Percentiles rank a stretch among this genome's conserved stretches.
Evolutionary conservation across 495 filamentous ascomycete genomes (phyloP).

Genomic region (Aspergillus affinis): DNA sequence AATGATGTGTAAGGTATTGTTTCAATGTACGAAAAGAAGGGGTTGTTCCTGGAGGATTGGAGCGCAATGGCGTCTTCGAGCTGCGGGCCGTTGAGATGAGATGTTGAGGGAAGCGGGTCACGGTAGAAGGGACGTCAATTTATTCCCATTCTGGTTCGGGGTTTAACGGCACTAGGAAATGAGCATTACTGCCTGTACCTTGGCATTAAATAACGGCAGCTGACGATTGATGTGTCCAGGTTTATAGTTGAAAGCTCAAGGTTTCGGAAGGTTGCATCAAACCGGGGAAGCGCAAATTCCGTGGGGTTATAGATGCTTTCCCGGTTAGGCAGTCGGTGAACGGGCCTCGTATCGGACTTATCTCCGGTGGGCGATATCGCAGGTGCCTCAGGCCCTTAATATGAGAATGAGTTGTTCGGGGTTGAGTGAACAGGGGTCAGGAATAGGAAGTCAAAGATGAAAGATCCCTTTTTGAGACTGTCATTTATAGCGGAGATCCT

Average conservation of each 20-base stretch:
- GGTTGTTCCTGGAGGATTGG: background rate
- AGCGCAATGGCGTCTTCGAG: background rate
- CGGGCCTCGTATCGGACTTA: constrained; percentile 20
- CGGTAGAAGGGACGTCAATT: background rate
- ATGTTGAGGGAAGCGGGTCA: constrained; percentile 7
- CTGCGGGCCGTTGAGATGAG: background rate
- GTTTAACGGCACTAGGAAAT: background rate
- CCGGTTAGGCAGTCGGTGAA: constrained; percentile 43
- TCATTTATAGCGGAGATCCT: no score
- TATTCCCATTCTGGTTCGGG: constrained; percentile 4
- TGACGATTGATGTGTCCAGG: background rate
- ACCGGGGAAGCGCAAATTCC: constrained; percentile 22
- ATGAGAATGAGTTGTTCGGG: no score
- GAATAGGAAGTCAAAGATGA: no score
- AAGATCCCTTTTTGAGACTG: no score
- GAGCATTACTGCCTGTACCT: background rate
- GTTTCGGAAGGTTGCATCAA: constrained; percentile 6
- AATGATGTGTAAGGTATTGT: constrained; percentile 19
- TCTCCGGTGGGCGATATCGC: background rate
- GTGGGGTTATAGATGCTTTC: constrained; percentile 22
- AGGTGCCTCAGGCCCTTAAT: no score
- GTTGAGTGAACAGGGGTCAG: no score
- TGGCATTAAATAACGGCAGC: background rate
- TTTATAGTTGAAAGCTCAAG: constrained; percentile 4
- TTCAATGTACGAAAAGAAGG: background rate